Evolutionary conservation across 1,139 yeast species (phyloP).

Genomic region (Taiozyma onychis): DNA sequence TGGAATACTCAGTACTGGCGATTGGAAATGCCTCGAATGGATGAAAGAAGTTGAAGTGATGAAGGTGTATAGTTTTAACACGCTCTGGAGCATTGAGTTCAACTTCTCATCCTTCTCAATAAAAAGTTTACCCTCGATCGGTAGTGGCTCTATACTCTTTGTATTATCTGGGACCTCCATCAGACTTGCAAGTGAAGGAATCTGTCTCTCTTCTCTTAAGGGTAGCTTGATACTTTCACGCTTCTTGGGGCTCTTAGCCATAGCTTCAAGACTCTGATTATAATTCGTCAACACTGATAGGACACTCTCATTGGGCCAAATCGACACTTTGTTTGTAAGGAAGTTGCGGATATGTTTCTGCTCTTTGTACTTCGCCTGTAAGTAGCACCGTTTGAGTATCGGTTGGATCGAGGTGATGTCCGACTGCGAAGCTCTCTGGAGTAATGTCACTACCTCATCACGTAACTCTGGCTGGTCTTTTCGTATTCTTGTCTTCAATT

Average conservation of each 20-base stretch:
- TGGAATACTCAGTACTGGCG: conserved; percentile 16
- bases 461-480: conserved; percentile 12
- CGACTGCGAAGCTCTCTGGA: conserved; percentile 3
- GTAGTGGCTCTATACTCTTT: conserved; percentile 3
- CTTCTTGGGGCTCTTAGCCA: conserved; percentile 4
- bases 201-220: conserved; percentile 1
- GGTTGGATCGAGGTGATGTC: conserved; percentile 12
- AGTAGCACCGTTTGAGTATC: conserved; percentile 13
- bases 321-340: conserved; percentile 12
- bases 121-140: conserved; percentile 1
- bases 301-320: conserved; percentile 19
- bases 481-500: conserved; percentile 16
- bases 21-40: conserved; percentile 15
- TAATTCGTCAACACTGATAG: conserved; percentile 7
- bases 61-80: conserved; percentile 15
- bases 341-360: conserved; percentile 16
- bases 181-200: conserved; percentile 9
- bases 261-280: conserved; percentile 7
- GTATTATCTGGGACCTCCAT: background rate
- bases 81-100: conserved; percentile 14
- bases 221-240: conserved; percentile 10
- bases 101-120: conserved; percentile 6
- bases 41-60: conserved; percentile 6
- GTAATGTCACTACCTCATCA: conserved; percentile 7
- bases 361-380: conserved; percentile 16